Conservation (phyloP, 1,284 basidiomycete genomes). For the Termitomyces sp. region DNA sequence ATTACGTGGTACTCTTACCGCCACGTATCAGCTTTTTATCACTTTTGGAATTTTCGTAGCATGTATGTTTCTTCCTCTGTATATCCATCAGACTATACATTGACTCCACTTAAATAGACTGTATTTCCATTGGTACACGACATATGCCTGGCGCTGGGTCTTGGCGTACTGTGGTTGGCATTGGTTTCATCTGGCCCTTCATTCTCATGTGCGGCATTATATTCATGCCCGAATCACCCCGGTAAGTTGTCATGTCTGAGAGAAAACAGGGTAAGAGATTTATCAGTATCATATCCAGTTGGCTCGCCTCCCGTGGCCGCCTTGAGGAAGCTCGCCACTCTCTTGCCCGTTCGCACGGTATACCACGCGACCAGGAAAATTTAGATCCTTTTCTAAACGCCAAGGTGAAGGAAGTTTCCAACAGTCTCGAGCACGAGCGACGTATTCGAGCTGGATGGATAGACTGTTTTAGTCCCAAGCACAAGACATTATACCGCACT, state of each 20-base stretch:
- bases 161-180: conserved; percentile 67
- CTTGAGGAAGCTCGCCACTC: conserved; percentile 48
- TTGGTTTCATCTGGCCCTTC: conserved; percentile 67
- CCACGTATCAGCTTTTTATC: conserved; percentile 71
- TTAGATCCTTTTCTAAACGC: conserved; percentile 40
- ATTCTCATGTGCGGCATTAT: conserved; percentile 66
- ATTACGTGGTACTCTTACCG: conserved; percentile 72
- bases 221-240: conserved; percentile 75
- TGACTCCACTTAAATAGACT: conserved; percentile 32
- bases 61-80: conserved; percentile 31
- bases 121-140: conserved; percentile 56
- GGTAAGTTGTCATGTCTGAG: conserved; percentile 23
- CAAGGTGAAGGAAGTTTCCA: conserved; percentile 49
- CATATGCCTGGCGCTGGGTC: conserved; percentile 42
- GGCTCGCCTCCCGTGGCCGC: conserved; percentile 50
- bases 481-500: conserved; percentile 59
- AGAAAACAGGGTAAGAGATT: not conserved
- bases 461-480: conserved; percentile 50
- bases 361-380: conserved; percentile 34
- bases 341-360: conserved; percentile 54
- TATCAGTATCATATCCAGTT: conserved; percentile 28
- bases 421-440: conserved; percentile 43
- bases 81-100: not conserved
- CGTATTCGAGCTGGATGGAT: conserved; percentile 47
- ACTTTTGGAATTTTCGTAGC: conserved; percentile 75